These are phyloP conservation scores for Niebla homalea DNA, from an alignment of 495 filamentous ascomycete genomes.

Conservation along the genomic window DNA sequence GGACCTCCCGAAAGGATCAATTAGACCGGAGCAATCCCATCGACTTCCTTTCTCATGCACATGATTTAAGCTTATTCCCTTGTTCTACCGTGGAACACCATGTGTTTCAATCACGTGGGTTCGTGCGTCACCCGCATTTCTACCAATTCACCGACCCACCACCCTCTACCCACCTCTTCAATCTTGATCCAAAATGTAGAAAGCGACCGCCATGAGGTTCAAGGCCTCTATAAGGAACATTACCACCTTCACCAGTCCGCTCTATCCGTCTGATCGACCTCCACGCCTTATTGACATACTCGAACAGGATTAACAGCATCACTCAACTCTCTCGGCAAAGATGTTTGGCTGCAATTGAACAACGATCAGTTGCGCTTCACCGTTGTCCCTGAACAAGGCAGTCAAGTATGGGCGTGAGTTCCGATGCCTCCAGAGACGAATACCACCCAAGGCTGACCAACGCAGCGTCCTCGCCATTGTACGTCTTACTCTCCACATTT, in stretches of 20 bases:
- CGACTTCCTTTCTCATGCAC: no score
- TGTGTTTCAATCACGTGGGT: no score
- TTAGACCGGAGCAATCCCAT: no score
- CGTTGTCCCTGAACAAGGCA: conserved; percentile 76
- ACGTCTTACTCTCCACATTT: neutral
- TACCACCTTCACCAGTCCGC: conserved; percentile 69
- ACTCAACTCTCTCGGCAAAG: conserved; percentile 72
- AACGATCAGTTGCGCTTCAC: conserved; percentile 81
- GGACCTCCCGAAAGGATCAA: no score
- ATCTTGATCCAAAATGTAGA: neutral
- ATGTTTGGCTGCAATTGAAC: conserved; percentile 87
- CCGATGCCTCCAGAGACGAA: neutral
- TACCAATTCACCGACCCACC: no score
- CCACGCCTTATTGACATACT: neutral
- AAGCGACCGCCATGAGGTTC: conserved; percentile 51
- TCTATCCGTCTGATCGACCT: neutral
- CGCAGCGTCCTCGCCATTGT: conserved; percentile 16
- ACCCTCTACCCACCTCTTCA: no score
- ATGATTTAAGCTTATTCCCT: no score
- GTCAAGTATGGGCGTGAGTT: conserved; percentile 89
- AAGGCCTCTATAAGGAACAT: conserved; percentile 68
- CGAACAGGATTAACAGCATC: conserved; percentile 67
- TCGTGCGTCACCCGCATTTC: no score
- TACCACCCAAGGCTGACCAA: neutral
- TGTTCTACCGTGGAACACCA: no score